Evolutionary conservation across 225 moss, liverwort and hornwort species (phyloP).

Genomic region (Takakia lepidozioides): DNA sequence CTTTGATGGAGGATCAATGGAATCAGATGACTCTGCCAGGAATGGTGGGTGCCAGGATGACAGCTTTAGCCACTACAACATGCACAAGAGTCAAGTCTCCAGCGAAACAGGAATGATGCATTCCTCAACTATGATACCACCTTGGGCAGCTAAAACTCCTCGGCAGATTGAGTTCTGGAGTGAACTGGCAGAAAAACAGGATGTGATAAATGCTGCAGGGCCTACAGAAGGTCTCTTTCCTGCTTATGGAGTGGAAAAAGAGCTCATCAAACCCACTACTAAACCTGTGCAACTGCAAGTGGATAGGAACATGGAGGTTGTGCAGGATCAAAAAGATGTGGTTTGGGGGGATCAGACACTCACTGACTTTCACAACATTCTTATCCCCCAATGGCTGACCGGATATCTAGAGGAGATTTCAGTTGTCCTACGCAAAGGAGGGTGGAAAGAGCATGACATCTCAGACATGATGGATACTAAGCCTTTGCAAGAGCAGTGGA

Average conservation of each 20-base stretch:
- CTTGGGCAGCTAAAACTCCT: constrained; percentile 82
- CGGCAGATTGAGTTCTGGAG: constrained; percentile 93
- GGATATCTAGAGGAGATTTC: constrained; percentile 76
- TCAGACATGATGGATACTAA: constrained; percentile 75
- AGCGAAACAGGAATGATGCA: constrained; percentile 32
- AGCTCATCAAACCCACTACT: constrained; percentile 24
- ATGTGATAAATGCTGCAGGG: constrained; percentile 19
- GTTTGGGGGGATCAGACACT: no score
- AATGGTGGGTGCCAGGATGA: constrained; percentile 45
- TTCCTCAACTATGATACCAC: constrained; percentile 47
- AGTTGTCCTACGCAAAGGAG: constrained; percentile 67
- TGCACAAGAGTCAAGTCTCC: constrained; percentile 59
- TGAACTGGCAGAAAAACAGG: constrained; percentile 69
- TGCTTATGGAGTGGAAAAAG: constrained; percentile 49
- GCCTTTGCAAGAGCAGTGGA: constrained; percentile 27
- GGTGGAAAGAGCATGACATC: constrained; percentile 88
- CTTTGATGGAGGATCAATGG: constrained; percentile 15
- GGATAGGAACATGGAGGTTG: constrained; percentile 28
- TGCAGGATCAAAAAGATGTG: no score
- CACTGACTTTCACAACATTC: no score
- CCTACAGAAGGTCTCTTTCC: constrained; percentile 38
- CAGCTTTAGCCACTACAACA: constrained; percentile 48
- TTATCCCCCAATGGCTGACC: constrained; percentile 66
- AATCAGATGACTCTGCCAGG: constrained; percentile 26
- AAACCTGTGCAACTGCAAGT: constrained; percentile 12